A percentile compares a stretch with the other conserved stretches of the same genome.
Conservation (phyloP, 805 yeast genomes). For the Myxozyma nipponensis region DNA sequence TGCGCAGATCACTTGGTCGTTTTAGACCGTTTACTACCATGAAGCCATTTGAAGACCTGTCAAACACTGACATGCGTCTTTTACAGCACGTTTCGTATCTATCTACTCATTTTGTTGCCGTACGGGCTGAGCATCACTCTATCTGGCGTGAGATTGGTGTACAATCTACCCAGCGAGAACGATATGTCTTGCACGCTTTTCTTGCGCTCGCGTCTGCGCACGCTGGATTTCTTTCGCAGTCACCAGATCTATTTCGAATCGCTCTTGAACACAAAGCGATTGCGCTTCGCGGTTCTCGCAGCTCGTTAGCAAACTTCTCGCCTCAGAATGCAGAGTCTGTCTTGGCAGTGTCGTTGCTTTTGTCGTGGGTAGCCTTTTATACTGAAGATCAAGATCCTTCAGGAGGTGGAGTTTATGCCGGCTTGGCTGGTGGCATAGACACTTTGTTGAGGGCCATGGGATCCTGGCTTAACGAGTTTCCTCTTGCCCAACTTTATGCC, state of each 20-base stretch:
- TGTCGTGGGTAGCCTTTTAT: slow-evolving; percentile 19
- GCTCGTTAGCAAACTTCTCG: slow-evolving; percentile 12
- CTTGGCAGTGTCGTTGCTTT: slow-evolving; percentile 10
- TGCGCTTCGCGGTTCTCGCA: slow-evolving; percentile 19
- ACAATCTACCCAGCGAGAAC: slow-evolving; percentile 19
- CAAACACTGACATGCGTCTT: slow-evolving; percentile 15
- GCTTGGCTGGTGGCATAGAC: slow-evolving; percentile 8
- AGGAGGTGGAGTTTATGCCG: slow-evolving; percentile 9
- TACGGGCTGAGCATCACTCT: slow-evolving; percentile 14
- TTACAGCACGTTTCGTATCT: slow-evolving; percentile 17
- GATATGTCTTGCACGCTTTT: slow-evolving; percentile 17
- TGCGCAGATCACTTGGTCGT: slow-evolving; percentile 3
- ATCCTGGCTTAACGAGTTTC: slow-evolving; percentile 18
- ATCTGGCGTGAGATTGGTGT: slow-evolving; percentile 22
- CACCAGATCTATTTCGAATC: slow-evolving; percentile 10
- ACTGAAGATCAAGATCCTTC: slow-evolving; percentile 19
- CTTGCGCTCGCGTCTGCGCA: slow-evolving; percentile 21
- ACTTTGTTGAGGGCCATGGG: slow-evolving; percentile 15
- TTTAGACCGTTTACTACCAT: slow-evolving; percentile 10
- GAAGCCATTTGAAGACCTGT: slow-evolving; percentile 10
- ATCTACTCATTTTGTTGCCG: slow-evolving; percentile 12
- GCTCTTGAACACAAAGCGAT: slow-evolving; percentile 14
- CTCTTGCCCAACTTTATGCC: slow-evolving; percentile 10
- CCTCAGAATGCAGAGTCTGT: slow-evolving; percentile 10
- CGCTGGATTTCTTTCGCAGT: slow-evolving; percentile 3